Percentiles rank a stretch among this genome's conserved stretches.
Evolutionary conservation across 2,329 filamentous ascomycete genomes (phyloP).

Genomic region (Phoma sp.): DNA sequence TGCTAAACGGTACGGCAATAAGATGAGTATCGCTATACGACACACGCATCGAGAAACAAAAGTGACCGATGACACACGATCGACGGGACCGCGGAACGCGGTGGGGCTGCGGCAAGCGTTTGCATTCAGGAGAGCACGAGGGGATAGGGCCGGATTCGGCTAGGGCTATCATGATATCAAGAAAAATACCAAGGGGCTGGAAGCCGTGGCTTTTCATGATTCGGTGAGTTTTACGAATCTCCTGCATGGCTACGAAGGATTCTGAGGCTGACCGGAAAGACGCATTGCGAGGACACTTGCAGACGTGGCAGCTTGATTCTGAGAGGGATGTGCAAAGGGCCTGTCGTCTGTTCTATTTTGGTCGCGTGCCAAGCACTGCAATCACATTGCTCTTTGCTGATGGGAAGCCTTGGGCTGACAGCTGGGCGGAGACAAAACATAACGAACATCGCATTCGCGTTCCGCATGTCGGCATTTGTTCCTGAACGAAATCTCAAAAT

Average conservation of each 20-base stretch:
- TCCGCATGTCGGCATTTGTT: neutral
- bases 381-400: neutral
- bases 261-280: neutral
- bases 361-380: neutral
- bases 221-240: neutral
- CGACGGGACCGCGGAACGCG: conserved; percentile 7
- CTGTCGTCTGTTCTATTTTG: conserved; percentile 12
- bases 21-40: too few species aligned
- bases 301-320: conserved; percentile 1
- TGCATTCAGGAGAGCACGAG: conserved; percentile 10
- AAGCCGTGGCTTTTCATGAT: conserved; percentile 6
- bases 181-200: conserved; percentile 8
- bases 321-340: neutral
- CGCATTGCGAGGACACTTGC: neutral
- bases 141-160: neutral
- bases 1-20: too few species aligned
- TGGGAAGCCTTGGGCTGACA: neutral
- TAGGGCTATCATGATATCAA: neutral
- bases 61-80: conserved; percentile 16
- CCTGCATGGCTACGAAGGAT: neutral
- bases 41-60: neutral
- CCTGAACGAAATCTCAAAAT: neutral
- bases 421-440: neutral
- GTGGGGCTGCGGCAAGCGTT: conserved; percentile 14
- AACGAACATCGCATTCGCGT: neutral